A percentile compares a stretch with the other conserved stretches of the same genome.
Evolutionary conservation across 2,329 filamentous ascomycete genomes (phyloP).

Genomic region (Xylaria sp.): DNA sequence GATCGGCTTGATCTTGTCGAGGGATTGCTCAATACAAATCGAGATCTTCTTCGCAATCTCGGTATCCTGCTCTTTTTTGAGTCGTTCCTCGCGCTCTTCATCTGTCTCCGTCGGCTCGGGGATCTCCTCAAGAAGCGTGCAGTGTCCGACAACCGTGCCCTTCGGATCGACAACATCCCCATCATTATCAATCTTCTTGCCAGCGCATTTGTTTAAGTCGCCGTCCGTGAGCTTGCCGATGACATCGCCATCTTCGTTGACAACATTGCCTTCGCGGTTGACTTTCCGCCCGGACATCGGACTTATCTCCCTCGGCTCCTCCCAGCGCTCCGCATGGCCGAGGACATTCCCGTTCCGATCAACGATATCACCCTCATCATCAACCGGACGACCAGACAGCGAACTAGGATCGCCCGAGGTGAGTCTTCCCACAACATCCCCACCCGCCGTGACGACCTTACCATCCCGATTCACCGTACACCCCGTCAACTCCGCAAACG

Average conservation of each 20-base stretch:
- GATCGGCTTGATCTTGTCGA: constrained; percentile 79
- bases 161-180: constrained; percentile 67
- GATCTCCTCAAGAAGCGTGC: constrained; percentile 59
- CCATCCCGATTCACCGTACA: constrained; percentile 65
- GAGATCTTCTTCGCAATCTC: constrained; percentile 75
- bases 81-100: constrained; percentile 52
- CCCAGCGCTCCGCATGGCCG: constrained; percentile 56
- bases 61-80: constrained; percentile 59
- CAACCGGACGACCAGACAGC: constrained; percentile 67
- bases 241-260: constrained; percentile 53
- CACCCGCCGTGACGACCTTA: constrained; percentile 59
- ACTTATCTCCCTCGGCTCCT: constrained; percentile 48
- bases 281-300: constrained; percentile 50
- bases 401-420: constrained; percentile 65
- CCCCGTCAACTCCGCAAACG: constrained; percentile 61
- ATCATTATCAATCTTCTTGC: constrained; percentile 65
- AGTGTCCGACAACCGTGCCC: constrained; percentile 61
- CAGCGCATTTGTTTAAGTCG: constrained; percentile 57
- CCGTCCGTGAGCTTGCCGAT: constrained; percentile 65
- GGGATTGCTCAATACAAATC: constrained; percentile 65
- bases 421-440: constrained; percentile 67
- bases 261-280: constrained; percentile 54
- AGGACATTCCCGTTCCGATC: constrained; percentile 65
- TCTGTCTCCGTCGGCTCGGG: constrained; percentile 49
- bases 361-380: constrained; percentile 76